Evolutionary conservation across 495 filamentous ascomycete species (phyloP), one percentile per base, ranked within the genome.

Genomic region (Cercophora sp.): DNA sequence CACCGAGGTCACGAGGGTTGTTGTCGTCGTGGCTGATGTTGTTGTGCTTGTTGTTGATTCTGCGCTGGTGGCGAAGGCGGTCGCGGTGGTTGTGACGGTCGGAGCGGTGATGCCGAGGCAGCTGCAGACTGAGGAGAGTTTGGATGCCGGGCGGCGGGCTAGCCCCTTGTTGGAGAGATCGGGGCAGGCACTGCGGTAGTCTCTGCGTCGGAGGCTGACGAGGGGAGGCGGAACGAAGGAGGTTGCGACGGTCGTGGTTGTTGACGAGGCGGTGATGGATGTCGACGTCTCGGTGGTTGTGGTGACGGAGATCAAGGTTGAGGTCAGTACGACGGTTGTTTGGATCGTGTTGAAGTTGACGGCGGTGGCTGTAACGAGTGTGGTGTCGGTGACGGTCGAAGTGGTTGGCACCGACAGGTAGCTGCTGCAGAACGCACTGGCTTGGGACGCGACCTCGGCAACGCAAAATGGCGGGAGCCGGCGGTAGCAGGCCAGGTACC

Each of bases 361-460:
- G 6, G 18, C 41, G 9, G 41, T 44, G 8, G 41, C 41, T 25
- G 41, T 44, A 23, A n/a, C 4, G n/a, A n/a, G n/a, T n/a, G n/a
- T 26, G 26, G 43, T 46, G 24, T n/a, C 43, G 3, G 43, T 46
- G 41, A 24, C 26, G 41, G 26, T 24, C 10, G 18, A 18, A 6
- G 41, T 44, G 8, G 41, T 23, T 25, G 41, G 23, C 43, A n/a
- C 4, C 13, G 23, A 29, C 24, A 46, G 43, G 25, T 46, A 46
- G 43, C 43, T 46, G 43, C 43, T 46, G 43, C 43, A 46, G 24
- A 46, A 46, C 5, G 8, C 11, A 15, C n/a, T 26, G 13, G 43
- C 43, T 31, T 46, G 43, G 15, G 32, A 4, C 24, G 23, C 25
- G 9, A 46, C 23, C 9, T 46, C 13, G 4, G 27, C 8, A 13